These are phyloP conservation scores for Fusarium poae DNA, from an alignment of 2,329 filamentous ascomycete species.

Conservation along the genomic window DNA sequence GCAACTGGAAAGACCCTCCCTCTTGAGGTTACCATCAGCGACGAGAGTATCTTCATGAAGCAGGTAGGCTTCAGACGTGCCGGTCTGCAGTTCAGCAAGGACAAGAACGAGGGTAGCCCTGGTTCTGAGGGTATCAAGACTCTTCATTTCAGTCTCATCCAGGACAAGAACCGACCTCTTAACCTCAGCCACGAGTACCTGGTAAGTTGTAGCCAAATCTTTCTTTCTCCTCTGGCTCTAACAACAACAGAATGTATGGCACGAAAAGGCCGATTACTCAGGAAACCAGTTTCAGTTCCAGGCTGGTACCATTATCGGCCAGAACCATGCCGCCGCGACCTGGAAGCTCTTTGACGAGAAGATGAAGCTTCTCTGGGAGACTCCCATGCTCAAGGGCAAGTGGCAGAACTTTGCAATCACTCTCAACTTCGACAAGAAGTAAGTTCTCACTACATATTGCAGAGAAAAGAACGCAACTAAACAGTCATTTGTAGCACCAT, in stretches of 20 bases:
- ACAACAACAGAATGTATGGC: constrained; percentile 55
- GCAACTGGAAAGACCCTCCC: constrained; percentile 59
- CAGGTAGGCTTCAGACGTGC: constrained; percentile 72
- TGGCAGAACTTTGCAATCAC: constrained; percentile 74
- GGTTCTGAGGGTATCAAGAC: constrained; percentile 68
- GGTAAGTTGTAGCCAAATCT: constrained; percentile 47
- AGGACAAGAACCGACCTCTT: constrained; percentile 63
- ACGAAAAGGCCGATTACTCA: constrained; percentile 61
- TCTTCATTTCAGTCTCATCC: constrained; percentile 70
- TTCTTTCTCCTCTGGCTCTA: background rate
- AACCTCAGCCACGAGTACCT: constrained; percentile 74
- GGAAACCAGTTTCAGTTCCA: constrained; percentile 68
- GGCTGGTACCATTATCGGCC: constrained; percentile 65
- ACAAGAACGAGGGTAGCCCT: constrained; percentile 62
- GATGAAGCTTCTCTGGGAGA: constrained; percentile 64
- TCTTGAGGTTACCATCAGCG: constrained; percentile 68
- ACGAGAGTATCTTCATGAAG: constrained; percentile 70
- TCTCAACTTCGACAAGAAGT: constrained; percentile 69
- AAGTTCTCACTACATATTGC: constrained; percentile 41
- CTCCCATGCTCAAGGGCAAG: constrained; percentile 62
- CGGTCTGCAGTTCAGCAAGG: constrained; percentile 41
- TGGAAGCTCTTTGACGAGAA: constrained; percentile 63
- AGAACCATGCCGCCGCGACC: constrained; percentile 53
- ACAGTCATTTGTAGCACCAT: constrained; percentile 59
- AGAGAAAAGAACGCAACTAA: constrained; percentile 11